These are phyloP conservation scores for Orbilia blumenaviensis DNA, from an alignment of 2,329 filamentous ascomycete genomes.

Conservation along the genomic window DNA sequence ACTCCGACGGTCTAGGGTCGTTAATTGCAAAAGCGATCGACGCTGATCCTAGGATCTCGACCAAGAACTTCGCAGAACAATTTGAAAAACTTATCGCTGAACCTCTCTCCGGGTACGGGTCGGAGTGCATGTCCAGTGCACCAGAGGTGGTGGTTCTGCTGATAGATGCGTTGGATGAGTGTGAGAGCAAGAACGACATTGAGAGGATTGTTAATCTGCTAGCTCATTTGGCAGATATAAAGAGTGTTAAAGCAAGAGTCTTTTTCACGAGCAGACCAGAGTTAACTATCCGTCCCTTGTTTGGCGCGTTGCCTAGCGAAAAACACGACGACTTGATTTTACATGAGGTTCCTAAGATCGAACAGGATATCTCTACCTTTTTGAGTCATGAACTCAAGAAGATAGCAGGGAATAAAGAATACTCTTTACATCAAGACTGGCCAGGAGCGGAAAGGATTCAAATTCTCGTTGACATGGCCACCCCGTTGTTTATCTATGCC, in stretches of 20 bases:
- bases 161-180: slow-evolving; percentile 59
- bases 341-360: slow-evolving; percentile 43
- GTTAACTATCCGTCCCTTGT: slow-evolving; percentile 52
- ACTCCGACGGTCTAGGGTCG: neutral
- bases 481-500: slow-evolving; percentile 58
- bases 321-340: slow-evolving; percentile 29
- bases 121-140: neutral
- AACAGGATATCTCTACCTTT: slow-evolving; percentile 57
- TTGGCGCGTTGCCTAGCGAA: slow-evolving; percentile 32
- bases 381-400: slow-evolving; percentile 47
- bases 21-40: slow-evolving; percentile 14
- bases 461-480: slow-evolving; percentile 52
- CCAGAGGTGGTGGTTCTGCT: slow-evolving; percentile 54
- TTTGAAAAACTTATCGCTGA: slow-evolving; percentile 61
- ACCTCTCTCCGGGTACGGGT: neutral
- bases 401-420: slow-evolving; percentile 24
- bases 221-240: slow-evolving; percentile 8
- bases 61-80: slow-evolving; percentile 60
- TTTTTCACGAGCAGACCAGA: slow-evolving; percentile 57
- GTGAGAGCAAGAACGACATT: slow-evolving; percentile 55
- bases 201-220: slow-evolving; percentile 53
- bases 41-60: neutral
- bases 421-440: slow-evolving; percentile 36
- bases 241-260: slow-evolving; percentile 30
- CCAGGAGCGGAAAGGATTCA: slow-evolving; percentile 50